Percentiles rank a stretch among this genome's conserved stretches.
Conservation (phyloP, 768 basidiomycete genomes). For the Tubosaeta sp. region DNA sequence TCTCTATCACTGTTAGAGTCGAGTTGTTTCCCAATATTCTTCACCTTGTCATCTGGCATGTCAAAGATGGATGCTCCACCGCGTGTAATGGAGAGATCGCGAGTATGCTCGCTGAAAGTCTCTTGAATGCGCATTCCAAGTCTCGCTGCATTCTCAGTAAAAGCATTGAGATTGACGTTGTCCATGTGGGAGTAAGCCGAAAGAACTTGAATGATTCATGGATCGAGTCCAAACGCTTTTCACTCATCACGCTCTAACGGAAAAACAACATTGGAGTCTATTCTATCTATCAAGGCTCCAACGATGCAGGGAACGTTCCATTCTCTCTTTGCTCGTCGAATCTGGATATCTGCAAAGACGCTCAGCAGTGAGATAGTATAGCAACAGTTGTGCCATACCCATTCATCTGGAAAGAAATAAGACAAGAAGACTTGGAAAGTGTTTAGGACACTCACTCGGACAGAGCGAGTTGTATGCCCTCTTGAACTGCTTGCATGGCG, state of each 20-base stretch:
- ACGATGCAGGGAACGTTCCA: conserved; percentile 87
- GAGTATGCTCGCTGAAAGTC: conserved; percentile 74
- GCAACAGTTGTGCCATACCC: conserved; percentile 54
- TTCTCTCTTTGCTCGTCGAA: conserved; percentile 95
- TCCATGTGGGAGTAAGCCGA: too few species aligned
- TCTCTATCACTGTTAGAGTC: conserved; percentile 87
- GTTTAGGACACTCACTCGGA: conserved; percentile 68
- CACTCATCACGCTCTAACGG: too few species aligned
- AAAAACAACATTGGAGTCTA: conserved; percentile 3
- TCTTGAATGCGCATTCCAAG: conserved; percentile 82
- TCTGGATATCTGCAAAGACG: conserved; percentile 58
- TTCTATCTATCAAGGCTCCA: conserved; percentile 61
- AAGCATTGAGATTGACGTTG: conserved; percentile 32
- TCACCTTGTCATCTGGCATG: conserved; percentile 72
- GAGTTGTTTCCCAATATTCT: conserved; percentile 80
- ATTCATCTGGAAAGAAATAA: conserved; percentile 63
- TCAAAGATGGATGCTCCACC: conserved; percentile 59
- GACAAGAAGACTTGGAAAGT: conserved; percentile 1
- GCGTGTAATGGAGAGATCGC: conserved; percentile 61
- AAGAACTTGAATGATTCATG: too few species aligned
- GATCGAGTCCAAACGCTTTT: too few species aligned
- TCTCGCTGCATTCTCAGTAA: conserved; percentile 81
- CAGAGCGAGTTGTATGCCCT: conserved; percentile 94
- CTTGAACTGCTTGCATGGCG: conserved; percentile 99
- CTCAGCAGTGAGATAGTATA: neutral